Conservation (phyloP, 495 filamentous ascomycete genomes). For the Elasticomyces elasticus region DNA sequence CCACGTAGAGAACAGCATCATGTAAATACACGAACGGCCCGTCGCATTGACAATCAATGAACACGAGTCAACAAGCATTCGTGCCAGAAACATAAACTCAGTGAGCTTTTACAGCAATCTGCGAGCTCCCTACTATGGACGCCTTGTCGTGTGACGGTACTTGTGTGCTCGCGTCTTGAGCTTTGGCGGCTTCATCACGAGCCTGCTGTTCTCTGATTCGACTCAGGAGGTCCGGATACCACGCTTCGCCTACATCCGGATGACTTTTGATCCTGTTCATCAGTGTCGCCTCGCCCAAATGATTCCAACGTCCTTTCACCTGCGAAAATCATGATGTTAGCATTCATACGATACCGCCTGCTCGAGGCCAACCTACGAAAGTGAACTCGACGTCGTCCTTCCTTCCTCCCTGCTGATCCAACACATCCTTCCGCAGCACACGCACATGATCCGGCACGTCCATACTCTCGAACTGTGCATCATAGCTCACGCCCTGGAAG, state of each 20-base stretch:
- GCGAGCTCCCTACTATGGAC: neutral
- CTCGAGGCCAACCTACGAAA: conserved; percentile 34
- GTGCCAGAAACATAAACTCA: no score
- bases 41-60: no score
- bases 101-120: neutral
- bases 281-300: conserved; percentile 68
- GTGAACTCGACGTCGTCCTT: conserved; percentile 72
- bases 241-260: conserved; percentile 77
- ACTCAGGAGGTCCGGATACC: conserved; percentile 39
- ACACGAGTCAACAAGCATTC: no score
- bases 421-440: conserved; percentile 43
- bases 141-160: neutral
- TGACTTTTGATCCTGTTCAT: conserved; percentile 84
- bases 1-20: no score
- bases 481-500: conserved; percentile 82
- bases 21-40: no score
- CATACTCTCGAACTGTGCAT: conserved; percentile 68
- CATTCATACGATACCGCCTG: neutral
- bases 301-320: conserved; percentile 50
- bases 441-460: conserved; percentile 59
- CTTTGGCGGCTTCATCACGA: neutral
- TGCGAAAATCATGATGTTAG: neutral
- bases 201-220: conserved; percentile 29
- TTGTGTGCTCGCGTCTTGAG: neutral
- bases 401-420: conserved; percentile 41